A percentile compares a stretch with the other conserved stretches of the same genome.
phyloP scores from a whole-genome alignment of 495 filamentous ascomycete genomes.

The Bathelium albidoporum region DNA sequence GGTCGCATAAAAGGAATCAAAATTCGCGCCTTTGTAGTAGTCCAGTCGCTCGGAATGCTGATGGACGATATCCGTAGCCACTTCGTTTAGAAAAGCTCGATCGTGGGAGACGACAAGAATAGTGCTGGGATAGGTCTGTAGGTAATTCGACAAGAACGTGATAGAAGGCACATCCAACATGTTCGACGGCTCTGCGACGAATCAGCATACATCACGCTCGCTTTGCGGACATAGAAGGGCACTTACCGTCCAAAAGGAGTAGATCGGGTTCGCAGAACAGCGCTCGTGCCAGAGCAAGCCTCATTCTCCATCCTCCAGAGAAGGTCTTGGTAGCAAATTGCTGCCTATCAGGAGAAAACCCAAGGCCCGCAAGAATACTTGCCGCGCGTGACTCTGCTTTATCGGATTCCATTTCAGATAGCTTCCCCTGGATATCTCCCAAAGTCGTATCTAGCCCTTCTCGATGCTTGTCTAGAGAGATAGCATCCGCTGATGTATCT shows the following conservation, averaged over 20 bases:
- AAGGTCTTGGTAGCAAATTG: conserved; percentile 93
- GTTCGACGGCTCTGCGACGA: conserved; percentile 77
- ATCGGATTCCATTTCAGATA: conserved; percentile 98
- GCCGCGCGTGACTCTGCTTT: conserved; percentile 93
- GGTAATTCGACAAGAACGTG: conserved; percentile 94
- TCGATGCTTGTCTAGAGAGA: conserved; percentile 69
- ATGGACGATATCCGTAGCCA: conserved; percentile 98
- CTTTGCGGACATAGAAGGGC: neutral
- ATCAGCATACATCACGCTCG: conserved; percentile 19
- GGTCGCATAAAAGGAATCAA: conserved; percentile 96
- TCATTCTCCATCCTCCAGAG: conserved; percentile 99
- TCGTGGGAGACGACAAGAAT: conserved; percentile 97
- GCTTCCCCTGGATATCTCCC: conserved; percentile 81
- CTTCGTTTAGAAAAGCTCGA: conserved; percentile 96
- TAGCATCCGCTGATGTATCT: conserved; percentile 77
- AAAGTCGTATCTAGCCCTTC: conserved; percentile 84
- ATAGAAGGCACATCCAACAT: conserved; percentile 99
- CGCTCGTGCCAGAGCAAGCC: conserved; percentile 85
- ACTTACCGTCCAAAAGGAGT: conserved; percentile 71
- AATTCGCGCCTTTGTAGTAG: conserved; percentile 98
- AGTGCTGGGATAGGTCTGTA: conserved; percentile 87
- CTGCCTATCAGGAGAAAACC: conserved; percentile 90
- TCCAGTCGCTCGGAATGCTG: conserved; percentile 95
- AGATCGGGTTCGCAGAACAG: conserved; percentile 98
- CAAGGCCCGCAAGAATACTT: conserved; percentile 90